Percentiles rank a stretch among this genome's conserved stretches.
Evolutionary conservation across 495 filamentous ascomycete genomes (phyloP).

Genomic region (Physcia stellaris): DNA sequence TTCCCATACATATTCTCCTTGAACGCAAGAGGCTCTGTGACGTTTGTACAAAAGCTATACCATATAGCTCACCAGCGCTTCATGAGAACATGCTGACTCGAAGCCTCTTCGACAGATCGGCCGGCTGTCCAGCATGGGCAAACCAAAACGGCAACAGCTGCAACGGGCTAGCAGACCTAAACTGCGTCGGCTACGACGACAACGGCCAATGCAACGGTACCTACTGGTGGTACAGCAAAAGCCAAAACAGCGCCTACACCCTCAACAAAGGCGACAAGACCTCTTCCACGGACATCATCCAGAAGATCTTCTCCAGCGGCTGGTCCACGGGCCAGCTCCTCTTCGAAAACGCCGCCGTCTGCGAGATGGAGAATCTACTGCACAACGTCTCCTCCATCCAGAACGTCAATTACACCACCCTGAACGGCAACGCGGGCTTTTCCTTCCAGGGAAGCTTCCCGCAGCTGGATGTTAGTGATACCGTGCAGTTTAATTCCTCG

Average conservation of each 20-base stretch:
- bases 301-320: neutral
- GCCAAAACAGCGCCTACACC: slow-evolving; percentile 3
- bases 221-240: slow-evolving; percentile 6
- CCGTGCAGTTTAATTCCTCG: slow-evolving; percentile 1
- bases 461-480: slow-evolving; percentile 1
- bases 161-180: too few relatives aligned
- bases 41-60: slow-evolving; percentile 1
- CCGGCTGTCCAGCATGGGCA: too few relatives aligned
- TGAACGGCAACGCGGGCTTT: neutral
- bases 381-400: neutral
- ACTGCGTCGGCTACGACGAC: slow-evolving; percentile 2
- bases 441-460: slow-evolving; percentile 1
- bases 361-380: neutral
- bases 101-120: neutral
- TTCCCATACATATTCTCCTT: too few relatives aligned
- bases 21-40: neutral
- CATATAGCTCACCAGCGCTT: slow-evolving; percentile 1
- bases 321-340: slow-evolving; percentile 3
- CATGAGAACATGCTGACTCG: neutral
- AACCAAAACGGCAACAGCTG: too few relatives aligned
- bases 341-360: slow-evolving; percentile 6
- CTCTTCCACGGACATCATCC: neutral
- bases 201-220: slow-evolving; percentile 2
- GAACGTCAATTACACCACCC: neutral
- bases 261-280: neutral